Conservation (phyloP, 345 rosid species). For the Moricandia moricandioides region DNA sequence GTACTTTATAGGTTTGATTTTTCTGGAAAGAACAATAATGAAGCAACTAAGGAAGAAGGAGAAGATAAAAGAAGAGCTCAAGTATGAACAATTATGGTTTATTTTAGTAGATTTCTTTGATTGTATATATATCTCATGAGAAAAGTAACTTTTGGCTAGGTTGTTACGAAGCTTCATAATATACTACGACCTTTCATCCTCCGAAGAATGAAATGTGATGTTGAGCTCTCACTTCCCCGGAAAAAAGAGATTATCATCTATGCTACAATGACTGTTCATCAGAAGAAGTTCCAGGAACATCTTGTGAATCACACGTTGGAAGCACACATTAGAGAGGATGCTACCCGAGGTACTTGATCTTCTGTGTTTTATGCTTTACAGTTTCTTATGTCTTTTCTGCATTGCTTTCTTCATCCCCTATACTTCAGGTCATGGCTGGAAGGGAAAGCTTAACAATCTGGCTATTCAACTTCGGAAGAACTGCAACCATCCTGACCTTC, state of each 20-base stretch:
- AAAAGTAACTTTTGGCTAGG: slow-evolving; percentile 46
- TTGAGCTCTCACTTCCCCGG: slow-evolving; percentile 81
- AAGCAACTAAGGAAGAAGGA: slow-evolving; percentile 52
- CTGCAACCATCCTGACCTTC: slow-evolving; percentile 97
- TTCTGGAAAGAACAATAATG: slow-evolving; percentile 58
- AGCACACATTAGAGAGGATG: slow-evolving; percentile 48
- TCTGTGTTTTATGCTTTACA: not conserved
- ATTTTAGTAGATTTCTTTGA: slow-evolving; percentile 1
- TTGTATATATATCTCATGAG: not conserved
- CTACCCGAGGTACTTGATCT: slow-evolving; percentile 43
- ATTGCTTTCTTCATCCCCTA: not conserved
- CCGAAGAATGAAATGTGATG: slow-evolving; percentile 90
- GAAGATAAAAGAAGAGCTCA: slow-evolving; percentile 86
- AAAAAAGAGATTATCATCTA: slow-evolving; percentile 92
- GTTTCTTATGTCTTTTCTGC: slow-evolving; percentile 1
- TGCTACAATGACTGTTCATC: slow-evolving; percentile 83
- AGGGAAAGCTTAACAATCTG: slow-evolving; percentile 75
- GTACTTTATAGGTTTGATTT: slow-evolving; percentile 73
- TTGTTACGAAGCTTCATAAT: slow-evolving; percentile 87
- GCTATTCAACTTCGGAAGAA: slow-evolving; percentile 86
- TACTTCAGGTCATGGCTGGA: slow-evolving; percentile 52
- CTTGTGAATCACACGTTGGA: slow-evolving; percentile 72
- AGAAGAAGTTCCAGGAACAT: slow-evolving; percentile 85
- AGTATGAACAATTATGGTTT: slow-evolving; percentile 37
- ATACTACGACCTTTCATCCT: slow-evolving; percentile 95